Conservation (phyloP, 257 asterid genomes). For the Ajuga chamaepitys region DNA sequence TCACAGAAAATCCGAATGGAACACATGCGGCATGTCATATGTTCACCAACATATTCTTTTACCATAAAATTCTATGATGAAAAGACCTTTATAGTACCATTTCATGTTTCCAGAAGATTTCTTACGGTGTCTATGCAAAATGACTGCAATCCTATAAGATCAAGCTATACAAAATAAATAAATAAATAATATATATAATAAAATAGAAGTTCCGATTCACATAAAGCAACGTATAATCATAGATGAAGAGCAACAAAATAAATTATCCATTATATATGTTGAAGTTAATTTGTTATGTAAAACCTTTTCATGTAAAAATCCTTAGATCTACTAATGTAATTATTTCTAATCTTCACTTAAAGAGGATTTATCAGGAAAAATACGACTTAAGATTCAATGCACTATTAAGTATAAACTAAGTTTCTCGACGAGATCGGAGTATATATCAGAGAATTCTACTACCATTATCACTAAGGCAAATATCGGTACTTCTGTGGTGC, state of each 20-base stretch:
- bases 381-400: neutral
- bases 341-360: neutral
- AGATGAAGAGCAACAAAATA: neutral
- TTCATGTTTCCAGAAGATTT: neutral
- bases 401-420: neutral
- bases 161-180: neutral
- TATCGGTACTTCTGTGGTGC: neutral
- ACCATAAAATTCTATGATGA: neutral
- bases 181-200: neutral
- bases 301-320: neutral
- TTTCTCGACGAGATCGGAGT: neutral
- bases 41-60: neutral
- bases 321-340: neutral
- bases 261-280: neutral
- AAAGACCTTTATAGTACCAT: neutral
- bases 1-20: neutral
- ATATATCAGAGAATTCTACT: neutral
- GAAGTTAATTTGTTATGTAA: neutral
- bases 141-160: neutral
- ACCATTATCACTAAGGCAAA: constrained; percentile 5
- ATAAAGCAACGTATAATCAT: neutral
- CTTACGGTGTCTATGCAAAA: neutral
- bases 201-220: neutral
- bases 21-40: neutral
- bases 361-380: neutral